Evolutionary conservation across 2,329 filamentous ascomycete genomes (phyloP), one percentile per base, ranked within the genome.

Genomic region (Daldinia sp.): DNA sequence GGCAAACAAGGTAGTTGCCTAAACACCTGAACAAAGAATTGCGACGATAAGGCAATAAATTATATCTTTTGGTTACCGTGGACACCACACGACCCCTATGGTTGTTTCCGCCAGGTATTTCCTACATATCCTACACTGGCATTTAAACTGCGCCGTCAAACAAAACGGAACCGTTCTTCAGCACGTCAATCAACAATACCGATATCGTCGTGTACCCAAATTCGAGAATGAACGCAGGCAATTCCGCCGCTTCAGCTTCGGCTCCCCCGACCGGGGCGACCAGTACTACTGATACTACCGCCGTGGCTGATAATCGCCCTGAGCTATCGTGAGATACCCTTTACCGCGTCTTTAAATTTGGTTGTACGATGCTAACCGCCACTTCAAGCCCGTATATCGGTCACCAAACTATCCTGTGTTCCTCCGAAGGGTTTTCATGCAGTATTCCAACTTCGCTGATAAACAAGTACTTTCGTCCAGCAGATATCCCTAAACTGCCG

Each of bases 281-380:
- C 2, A 27, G 15, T 27, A 15, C 39, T 27, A 0, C 21, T 15
- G 4, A n/a, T 13, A 53, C 39, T 27, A 0, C 21, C 9, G 4
- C 9, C 7, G 41, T 32, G 23, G 9, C 21, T 10, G 35, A 29
- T 11, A 21, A 15, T 7, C 23, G 9, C 29, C 35, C 51, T 17
- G 21, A 52, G 9, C 29, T 17, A 47, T 63, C 55, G 56, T 63
- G 51, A 55, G 54, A n/a, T 23, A 3, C 34, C 25, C 25, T 34
- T 8, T 35, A 11, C n/a, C 15, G 51, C 45, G 25, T 21, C 17
- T 50, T n/a, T n/a, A n/a, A n/a, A 21, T 47, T 4, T 27, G 8
- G 15, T 23, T 4, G 2, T 7, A 1, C 15, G 6, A 35, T 29
- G 13, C 56, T 63, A 53, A 63, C 27, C 1, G 6, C 9, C 17